A percentile compares a stretch with the other conserved stretches of the same genome.
Conservation (phyloP, 1,284 basidiomycete species). For the Ustilago bromivora region DNA sequence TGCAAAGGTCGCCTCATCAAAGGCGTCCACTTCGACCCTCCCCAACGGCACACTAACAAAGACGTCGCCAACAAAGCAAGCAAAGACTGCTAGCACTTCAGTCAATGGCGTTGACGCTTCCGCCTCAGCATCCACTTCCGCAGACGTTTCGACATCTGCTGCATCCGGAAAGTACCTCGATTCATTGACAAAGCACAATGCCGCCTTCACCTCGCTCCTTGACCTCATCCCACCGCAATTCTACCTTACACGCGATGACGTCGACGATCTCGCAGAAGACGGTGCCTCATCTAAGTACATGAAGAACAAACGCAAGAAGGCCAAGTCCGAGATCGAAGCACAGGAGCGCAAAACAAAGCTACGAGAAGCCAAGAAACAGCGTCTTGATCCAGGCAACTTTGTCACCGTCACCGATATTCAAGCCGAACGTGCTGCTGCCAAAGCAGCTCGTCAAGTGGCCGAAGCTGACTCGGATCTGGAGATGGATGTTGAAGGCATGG, state of each 20-base stretch:
- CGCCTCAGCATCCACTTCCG: slow-evolving; percentile 26
- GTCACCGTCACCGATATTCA: slow-evolving; percentile 59
- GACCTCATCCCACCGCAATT: slow-evolving; percentile 64
- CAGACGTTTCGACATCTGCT: slow-evolving; percentile 18
- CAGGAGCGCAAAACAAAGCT: slow-evolving; percentile 58
- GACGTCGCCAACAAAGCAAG: slow-evolving; percentile 20
- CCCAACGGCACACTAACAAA: slow-evolving; percentile 25
- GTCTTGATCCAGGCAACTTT: slow-evolving; percentile 65
- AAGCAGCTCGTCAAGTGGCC: slow-evolving; percentile 39
- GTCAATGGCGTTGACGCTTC: slow-evolving; percentile 14
- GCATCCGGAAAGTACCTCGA: slow-evolving; percentile 32
- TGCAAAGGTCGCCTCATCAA: slow-evolving; percentile 30
- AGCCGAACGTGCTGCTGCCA: slow-evolving; percentile 52
- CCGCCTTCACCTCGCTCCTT: slow-evolving; percentile 59
- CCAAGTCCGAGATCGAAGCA: slow-evolving; percentile 61
- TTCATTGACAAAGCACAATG: slow-evolving; percentile 55
- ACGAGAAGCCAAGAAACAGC: slow-evolving; percentile 57
- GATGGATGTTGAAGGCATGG: slow-evolving; percentile 50
- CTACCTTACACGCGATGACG: slow-evolving; percentile 57
- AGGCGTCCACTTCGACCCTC: slow-evolving; percentile 17
- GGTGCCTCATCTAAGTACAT: slow-evolving; percentile 55
- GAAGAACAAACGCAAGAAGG: slow-evolving; percentile 67
- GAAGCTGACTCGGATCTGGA: slow-evolving; percentile 48
- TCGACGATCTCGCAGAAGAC: slow-evolving; percentile 50
- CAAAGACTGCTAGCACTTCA: slow-evolving; percentile 14